Evolutionary conservation across 2,329 filamentous ascomycete genomes (phyloP).

Genomic region (Penicillium aurantiogriseum): DNA sequence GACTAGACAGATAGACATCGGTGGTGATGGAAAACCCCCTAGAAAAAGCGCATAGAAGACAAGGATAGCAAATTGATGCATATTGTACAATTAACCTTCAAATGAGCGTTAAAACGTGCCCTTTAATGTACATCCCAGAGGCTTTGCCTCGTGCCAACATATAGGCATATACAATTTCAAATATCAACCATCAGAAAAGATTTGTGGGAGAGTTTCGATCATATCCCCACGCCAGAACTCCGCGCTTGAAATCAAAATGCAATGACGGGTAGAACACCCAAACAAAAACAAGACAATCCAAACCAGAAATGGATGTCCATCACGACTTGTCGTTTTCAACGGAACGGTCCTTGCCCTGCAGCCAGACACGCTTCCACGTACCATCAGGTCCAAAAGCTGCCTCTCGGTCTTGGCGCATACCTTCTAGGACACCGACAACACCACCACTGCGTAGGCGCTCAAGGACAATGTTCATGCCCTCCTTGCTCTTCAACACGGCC

Average conservation of each 20-base stretch:
- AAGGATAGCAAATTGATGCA: constrained; percentile 10
- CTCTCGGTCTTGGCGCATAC: constrained; percentile 64
- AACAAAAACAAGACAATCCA: background rate
- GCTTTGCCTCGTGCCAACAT: constrained; percentile 12
- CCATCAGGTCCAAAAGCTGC: constrained; percentile 39
- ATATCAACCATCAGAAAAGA: constrained; percentile 6
- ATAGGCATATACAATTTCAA: constrained; percentile 17
- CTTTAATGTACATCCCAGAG: constrained; percentile 12
- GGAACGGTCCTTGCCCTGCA: constrained; percentile 32
- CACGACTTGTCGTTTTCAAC: constrained; percentile 31
- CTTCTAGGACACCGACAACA: constrained; percentile 67
- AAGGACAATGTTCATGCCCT: constrained; percentile 66
- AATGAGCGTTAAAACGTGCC: background rate
- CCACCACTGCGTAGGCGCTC: constrained; percentile 64
- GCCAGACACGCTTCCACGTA: constrained; percentile 45
- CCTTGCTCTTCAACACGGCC: constrained; percentile 61
- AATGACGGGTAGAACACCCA: background rate
- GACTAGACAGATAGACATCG: background rate
- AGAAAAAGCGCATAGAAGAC: background rate
- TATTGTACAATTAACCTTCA: constrained; percentile 18
- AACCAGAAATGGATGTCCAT: background rate
- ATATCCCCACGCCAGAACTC: constrained; percentile 22
- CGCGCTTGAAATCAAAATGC: constrained; percentile 24
- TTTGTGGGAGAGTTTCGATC: constrained; percentile 23
- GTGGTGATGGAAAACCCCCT: background rate